phyloP scores from a whole-genome alignment of 352 stramenopile species.

The Globisporangium barbulae region DNA sequence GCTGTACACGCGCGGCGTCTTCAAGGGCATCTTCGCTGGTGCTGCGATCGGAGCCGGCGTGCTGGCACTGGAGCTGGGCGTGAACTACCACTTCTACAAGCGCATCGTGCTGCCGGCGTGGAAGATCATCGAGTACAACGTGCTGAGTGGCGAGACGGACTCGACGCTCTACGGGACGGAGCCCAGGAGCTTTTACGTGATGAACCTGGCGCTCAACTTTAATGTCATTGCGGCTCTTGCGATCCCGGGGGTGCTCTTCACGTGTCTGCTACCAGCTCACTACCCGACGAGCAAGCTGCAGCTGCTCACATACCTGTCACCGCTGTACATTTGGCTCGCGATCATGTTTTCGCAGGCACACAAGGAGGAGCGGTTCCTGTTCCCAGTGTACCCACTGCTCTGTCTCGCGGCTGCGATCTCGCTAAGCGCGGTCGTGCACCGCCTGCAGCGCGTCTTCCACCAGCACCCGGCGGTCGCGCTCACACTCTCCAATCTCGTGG shows the following conservation, averaged over 20 bases:
- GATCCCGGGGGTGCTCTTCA: conserved; percentile 32
- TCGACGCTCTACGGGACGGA: conserved; percentile 98
- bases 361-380: conserved; percentile 99
- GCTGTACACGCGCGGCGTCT: conserved; percentile 40
- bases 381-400: conserved; percentile 93
- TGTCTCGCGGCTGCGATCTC: conserved; percentile 76
- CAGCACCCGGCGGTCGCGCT: conserved; percentile 20
- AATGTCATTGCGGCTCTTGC: conserved; percentile 87
- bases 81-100: conserved; percentile 84
- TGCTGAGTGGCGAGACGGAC: conserved; percentile 84
- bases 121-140: conserved; percentile 97
- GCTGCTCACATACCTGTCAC: conserved; percentile 44
- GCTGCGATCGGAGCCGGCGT: conserved; percentile 65
- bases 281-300: conserved; percentile 29
- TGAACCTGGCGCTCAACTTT: conserved; percentile 96
- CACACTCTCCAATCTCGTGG: conserved; percentile 28
- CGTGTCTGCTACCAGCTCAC: conserved; percentile 34
- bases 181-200: conserved; percentile 92
- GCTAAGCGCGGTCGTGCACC: conserved; percentile 48
- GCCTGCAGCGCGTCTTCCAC: conserved; percentile 27
- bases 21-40: conserved; percentile 47
- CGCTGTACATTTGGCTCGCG: conserved; percentile 88
- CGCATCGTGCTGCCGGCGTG: conserved; percentile 77
- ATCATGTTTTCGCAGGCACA: conserved; percentile 95
- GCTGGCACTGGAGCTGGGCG: conserved; percentile 71